Evolutionary conservation across 129 eudicot genomes (phyloP), one percentile per base, ranked within the genome.

Genomic region (Arctium lappa): DNA sequence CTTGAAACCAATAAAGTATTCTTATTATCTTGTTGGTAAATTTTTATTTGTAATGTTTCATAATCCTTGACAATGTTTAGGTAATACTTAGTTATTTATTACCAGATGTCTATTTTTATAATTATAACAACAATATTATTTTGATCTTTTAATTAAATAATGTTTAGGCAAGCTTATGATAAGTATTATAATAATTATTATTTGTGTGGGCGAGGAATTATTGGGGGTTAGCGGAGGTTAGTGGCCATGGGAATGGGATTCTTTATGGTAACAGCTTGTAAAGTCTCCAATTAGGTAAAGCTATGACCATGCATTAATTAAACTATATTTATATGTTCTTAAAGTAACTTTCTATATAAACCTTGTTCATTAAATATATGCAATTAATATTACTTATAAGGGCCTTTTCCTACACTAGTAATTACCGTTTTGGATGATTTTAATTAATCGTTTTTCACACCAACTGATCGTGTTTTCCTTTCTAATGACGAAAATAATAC

Each of bases 251-350:
- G 87, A 84, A 84, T 79, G 76, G 76, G 84, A 84, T 84, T 84
- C 80, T 73, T 73, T 84, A 79, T 84, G 16, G 69, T 42, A 84
- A 84, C 84, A 79, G 75, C 84, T 44, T 79, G 84, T 79, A 84
- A 84, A 84, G 84, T 70, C 77, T 65, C 84, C 84, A 84, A 84
- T 84, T 84, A 84, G 84, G 84, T 84, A 84, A 79, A 84, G 84
- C 63, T 63, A 66, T 65, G 79, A 71, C 69, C 79, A 83, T 72
- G 46, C 22, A 83, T 77, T 81, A 56, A 73, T 73, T 81, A 69
- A 69, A 83, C 66, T 38, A 37, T 79, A 83, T 31, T 60, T 60
- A 60, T 60, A 60, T 84, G 63, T 84, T 39, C 63, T 73, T 63
- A 79, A 84, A 84, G 87, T 76, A 33, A 82, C 81, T 82, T 82